Evolutionary conservation across 768 basidiomycete genomes (phyloP), one percentile per base, ranked within the genome.

Genomic region (Trametes coccinea): DNA sequence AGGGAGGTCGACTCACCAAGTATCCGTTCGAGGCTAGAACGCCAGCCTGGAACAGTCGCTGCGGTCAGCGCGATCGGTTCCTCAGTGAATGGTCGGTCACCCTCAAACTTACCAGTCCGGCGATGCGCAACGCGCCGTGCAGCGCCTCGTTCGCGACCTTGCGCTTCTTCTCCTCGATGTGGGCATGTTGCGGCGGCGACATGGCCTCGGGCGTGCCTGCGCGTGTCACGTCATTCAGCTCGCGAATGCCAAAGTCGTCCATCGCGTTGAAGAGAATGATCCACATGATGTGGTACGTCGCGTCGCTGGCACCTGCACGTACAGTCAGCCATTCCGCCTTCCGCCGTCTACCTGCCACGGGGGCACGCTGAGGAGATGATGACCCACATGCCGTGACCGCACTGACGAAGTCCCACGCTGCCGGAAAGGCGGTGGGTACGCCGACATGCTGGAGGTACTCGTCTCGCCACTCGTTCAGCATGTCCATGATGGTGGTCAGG

Each of bases 261-360:
- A 96, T 74, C 1, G 93, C 93, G 63, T 81, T 86, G 73, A 90
- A 89, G 4, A 94, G 74, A 44, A 87, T 84, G 61, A 95, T 86
- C 93, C 92, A 96, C 85, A 95, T 89, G 67, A 90, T 84, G 75
- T 97, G 94, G 71, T 91, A 95, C 31, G 90, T 92, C 31, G 92
- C 90, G 70, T 95, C 91, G 69, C 89, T 92, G 17, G 90, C 89
- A 66, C 90, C 90, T 77, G 78, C 78, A 57, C 51, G 78, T 78
- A 34, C 81, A 27, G 48, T 37, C 80, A 45, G 79, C 41, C 80
- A 80, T 37, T 84, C 59, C 58, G 62, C 27, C 45, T 53, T 4
- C 16, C 41, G 45, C 10, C 31, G 29, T 29, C 56, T 14, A 2
- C n/a, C 41, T 37, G 34, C 46, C 63, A 53, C 56, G 47, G 29